Evolutionary conservation across 2,329 filamentous ascomycete genomes (phyloP).

Genomic region (Aspergillus luchuensis): DNA sequence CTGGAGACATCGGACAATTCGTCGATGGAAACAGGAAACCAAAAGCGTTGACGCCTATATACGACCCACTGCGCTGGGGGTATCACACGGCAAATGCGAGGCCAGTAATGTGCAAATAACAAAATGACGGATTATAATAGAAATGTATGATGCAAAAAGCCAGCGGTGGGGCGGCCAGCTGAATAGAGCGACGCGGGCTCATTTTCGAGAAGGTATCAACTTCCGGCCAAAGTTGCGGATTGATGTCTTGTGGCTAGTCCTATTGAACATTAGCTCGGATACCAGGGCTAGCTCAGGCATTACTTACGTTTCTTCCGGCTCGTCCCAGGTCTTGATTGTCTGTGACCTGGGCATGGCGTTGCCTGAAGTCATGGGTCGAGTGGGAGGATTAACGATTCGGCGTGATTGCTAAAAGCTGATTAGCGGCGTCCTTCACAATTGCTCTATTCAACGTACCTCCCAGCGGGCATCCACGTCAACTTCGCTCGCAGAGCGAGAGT

Average conservation of each 20-base stretch:
- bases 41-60: slow-evolving; percentile 28
- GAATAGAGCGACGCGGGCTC: background rate
- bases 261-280: background rate
- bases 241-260: slow-evolving; percentile 33
- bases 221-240: slow-evolving; percentile 42
- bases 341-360: slow-evolving; percentile 27
- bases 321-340: slow-evolving; percentile 25
- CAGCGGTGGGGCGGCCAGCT: background rate
- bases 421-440: slow-evolving; percentile 13
- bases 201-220: slow-evolving; percentile 33
- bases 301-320: slow-evolving; percentile 38
- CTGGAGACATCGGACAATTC: background rate
- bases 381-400: slow-evolving; percentile 34
- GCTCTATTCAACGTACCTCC: slow-evolving; percentile 34
- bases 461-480: slow-evolving; percentile 42
- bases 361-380: slow-evolving; percentile 36
- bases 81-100: slow-evolving; percentile 25
- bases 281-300: background rate
- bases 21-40: slow-evolving; percentile 11
- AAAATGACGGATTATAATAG: background rate
- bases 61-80: slow-evolving; percentile 25
- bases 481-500: slow-evolving; percentile 39
- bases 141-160: background rate
- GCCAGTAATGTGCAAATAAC: slow-evolving; percentile 11
- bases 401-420: slow-evolving; percentile 33